phyloP scores from a whole-genome alignment of 208 protist species.

The Leishmania guyanensis region DNA sequence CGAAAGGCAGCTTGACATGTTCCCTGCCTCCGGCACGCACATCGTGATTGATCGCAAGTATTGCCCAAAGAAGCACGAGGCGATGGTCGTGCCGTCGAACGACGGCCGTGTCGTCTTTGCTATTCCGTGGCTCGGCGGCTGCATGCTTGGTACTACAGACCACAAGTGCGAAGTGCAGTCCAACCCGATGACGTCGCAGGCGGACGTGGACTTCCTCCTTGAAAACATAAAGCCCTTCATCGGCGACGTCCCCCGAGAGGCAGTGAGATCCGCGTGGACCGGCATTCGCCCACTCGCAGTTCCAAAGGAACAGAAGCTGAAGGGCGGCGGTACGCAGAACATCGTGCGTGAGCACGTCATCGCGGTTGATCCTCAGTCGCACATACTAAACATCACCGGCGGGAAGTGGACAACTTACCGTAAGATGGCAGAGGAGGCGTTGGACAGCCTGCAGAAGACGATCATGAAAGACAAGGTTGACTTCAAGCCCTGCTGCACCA shows the following conservation, averaged over 20 bases:
- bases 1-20: conserved; percentile 49
- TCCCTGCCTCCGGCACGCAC: conserved; percentile 85
- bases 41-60: conserved; percentile 83
- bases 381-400: conserved; percentile 89
- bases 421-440: conserved; percentile 92
- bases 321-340: conserved; percentile 58
- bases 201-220: conserved; percentile 91
- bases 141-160: conserved; percentile 96
- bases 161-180: conserved; percentile 59
- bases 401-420: conserved; percentile 98
- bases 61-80: conserved; percentile 72
- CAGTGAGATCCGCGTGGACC: conserved; percentile 81
- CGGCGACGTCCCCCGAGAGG: conserved; percentile 58
- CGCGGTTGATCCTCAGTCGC: conserved; percentile 55
- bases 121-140: conserved; percentile 92
- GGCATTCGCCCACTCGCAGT: conserved; percentile 87
- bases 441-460: conserved; percentile 63
- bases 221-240: conserved; percentile 65
- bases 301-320: conserved; percentile 19
- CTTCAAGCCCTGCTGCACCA: conserved; percentile 70
- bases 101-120: conserved; percentile 95
- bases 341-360: conserved; percentile 94
- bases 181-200: conserved; percentile 54
- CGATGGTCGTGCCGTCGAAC: conserved; percentile 87
- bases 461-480: conserved; percentile 44